Conservation (phyloP, 345 rosid species). For the Eucalyptus erythrocorys region DNA sequence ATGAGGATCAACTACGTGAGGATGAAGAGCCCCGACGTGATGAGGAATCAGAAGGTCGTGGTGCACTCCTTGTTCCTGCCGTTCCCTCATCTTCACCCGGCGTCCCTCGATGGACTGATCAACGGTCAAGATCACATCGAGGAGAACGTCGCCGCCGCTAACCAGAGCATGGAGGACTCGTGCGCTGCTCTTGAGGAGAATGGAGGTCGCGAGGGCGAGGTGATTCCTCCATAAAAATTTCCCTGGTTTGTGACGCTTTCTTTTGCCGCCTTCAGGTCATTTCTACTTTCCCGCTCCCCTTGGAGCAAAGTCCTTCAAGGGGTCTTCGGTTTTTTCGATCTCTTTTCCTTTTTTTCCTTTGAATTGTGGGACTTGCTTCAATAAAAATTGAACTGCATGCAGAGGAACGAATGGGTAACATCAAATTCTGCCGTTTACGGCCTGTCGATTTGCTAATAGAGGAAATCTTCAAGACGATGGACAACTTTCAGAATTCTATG, state of each 20-base stretch:
- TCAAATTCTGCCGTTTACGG: neutral
- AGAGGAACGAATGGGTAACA: neutral
- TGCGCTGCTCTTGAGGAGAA: neutral
- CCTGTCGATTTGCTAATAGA: neutral
- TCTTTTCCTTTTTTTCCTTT: neutral
- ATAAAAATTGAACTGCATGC: neutral
- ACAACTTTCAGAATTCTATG: neutral
- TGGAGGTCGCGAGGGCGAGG: neutral
- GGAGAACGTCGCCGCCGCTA: neutral
- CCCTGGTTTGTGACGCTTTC: neutral
- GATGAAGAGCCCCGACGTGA: slow-evolving; percentile 2
- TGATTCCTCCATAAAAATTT: neutral
- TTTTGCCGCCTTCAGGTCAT: neutral
- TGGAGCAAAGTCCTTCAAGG: neutral
- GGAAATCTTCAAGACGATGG: neutral
- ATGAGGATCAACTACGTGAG: slow-evolving; percentile 10
- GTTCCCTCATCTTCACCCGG: slow-evolving; percentile 7
- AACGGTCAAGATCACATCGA: neutral
- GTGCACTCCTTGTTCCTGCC: slow-evolving; percentile 11
- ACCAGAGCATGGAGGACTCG: neutral
- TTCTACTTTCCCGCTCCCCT: neutral
- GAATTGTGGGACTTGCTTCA: neutral
- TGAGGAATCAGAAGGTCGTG: slow-evolving; percentile 6
- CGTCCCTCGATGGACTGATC: neutral
- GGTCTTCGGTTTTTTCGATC: neutral